These are phyloP conservation scores for Theileria parva DNA, from an alignment of 169 alveolate genomes.

Conservation along the genomic window DNA sequence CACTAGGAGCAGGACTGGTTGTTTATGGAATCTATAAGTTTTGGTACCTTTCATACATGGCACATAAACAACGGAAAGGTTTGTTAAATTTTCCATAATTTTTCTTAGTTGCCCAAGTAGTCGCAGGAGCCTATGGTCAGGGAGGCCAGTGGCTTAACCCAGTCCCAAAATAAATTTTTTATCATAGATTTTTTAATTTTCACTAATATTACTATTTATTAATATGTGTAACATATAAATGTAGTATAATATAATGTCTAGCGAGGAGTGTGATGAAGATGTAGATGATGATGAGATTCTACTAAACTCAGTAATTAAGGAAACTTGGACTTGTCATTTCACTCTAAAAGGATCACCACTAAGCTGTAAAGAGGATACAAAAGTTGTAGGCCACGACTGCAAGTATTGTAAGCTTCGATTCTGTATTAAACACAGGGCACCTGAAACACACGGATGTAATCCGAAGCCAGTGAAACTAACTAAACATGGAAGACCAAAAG, in stretches of 20 bases:
- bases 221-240: background rate
- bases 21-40: conserved; percentile 79
- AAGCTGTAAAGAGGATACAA: conserved; percentile 27
- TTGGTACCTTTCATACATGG: conserved; percentile 85
- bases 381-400: conserved; percentile 64
- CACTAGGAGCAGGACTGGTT: conserved; percentile 84
- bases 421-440: conserved; percentile 58
- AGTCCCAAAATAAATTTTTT: conserved; percentile 76
- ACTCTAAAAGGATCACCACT: background rate
- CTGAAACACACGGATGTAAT: conserved; percentile 62
- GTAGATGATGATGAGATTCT: conserved; percentile 25
- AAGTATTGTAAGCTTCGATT: conserved; percentile 56
- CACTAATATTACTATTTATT: background rate
- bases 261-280: background rate
- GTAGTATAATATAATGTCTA: background rate
- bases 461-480: conserved; percentile 49
- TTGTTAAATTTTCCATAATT: background rate
- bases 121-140: conserved; percentile 87
- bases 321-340: conserved; percentile 32
- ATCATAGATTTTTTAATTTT: background rate
- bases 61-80: conserved; percentile 83
- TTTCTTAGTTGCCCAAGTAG: conserved; percentile 81
- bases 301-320: conserved; percentile 26
- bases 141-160: conserved; percentile 90
- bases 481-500: conserved; percentile 59